Base-by-base conservation (phyloP, 176 grass and related monocot species). In the Triticum turgidum region DNA sequence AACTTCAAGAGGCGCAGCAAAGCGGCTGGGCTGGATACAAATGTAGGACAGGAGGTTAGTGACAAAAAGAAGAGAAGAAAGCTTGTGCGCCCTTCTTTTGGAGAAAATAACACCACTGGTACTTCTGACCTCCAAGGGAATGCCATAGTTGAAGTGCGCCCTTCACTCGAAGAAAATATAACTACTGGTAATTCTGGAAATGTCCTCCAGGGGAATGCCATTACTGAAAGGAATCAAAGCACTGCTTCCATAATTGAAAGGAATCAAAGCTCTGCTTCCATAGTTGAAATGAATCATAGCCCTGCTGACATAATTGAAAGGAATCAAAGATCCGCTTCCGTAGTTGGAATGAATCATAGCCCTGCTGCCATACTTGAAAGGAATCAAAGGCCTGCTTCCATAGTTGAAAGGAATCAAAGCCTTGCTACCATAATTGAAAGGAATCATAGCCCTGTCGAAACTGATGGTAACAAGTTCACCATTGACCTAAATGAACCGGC, bases 81-180 rank as follows among this genome's bases (percentile, higher is more conserved):
- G 86, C 86, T 95, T 12, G 88, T 95, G 61, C 86, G 86, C 12
- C 93, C 93, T 84, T 71, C 78, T 67, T 88, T 92, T n/a, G 90
- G 27, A 68, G 79, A 85, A 72, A 68, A 64, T 49, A 64, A 58
- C 34, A 47, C 61, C n/a, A 29, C 77, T 77, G 73, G 52, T 65
- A 77, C 65, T 85, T 66, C 27, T 64, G 71, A 82, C 49, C 52
- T 72, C 13, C 24, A 86, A 42, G 29, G 4, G 33, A 77, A 85
- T 70, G 65, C 1, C 4, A 41, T 51, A 51, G 13, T 63, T 27
- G 70, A 70, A 29, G 85, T 95, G 39, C 84, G 75, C 9, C 93
- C 93, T 82, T 71, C 78, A 51, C 85, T 89, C 10, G 90, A n/a
- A 73, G 79, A 88, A 72, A 68, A 64, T 49, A 70, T 45, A 15